These are phyloP conservation scores for Laguncularia racemosa DNA, from an alignment of 345 rosid species.

Conservation along the genomic window DNA sequence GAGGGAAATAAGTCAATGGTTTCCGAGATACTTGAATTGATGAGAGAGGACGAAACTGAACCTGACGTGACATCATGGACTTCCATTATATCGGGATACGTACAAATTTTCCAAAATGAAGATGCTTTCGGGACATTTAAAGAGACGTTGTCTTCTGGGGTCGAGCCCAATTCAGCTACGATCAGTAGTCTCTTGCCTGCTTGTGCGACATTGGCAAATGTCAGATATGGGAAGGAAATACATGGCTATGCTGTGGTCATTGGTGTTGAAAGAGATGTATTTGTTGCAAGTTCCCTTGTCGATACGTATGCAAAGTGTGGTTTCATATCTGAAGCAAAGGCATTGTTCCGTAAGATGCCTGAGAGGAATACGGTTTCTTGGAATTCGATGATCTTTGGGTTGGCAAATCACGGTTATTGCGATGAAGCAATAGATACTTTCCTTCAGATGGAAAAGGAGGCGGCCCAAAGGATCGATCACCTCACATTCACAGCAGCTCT, in stretches of 20 bases:
- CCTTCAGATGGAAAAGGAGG: conserved; percentile 48
- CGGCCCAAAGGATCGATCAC: conserved; percentile 49
- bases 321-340: conserved; percentile 48
- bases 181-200: conserved; percentile 71
- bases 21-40: conserved; percentile 34
- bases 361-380: conserved; percentile 58
- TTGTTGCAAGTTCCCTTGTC: conserved; percentile 64
- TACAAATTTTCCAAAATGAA: conserved; percentile 44
- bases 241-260: conserved; percentile 56
- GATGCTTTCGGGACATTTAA: conserved; percentile 53
- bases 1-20: conserved; percentile 39
- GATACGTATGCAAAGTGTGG: conserved; percentile 90
- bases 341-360: conserved; percentile 39
- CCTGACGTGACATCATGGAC: conserved; percentile 86
- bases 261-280: conserved; percentile 56
- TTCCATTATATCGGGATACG: conserved; percentile 66
- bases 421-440: conserved; percentile 63
- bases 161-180: conserved; percentile 52
- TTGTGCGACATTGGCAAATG: conserved; percentile 38
- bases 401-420: conserved; percentile 69
- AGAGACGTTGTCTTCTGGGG: conserved; percentile 46
- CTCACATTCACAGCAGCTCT: conserved; percentile 73
- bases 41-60: conserved; percentile 39
- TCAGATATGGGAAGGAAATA: conserved; percentile 57
- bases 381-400: conserved; percentile 86